Percentiles rank a stretch among this genome's conserved stretches.
Conservation (phyloP, 139 green algal genomes). For the Coelastrella sp. region DNA sequence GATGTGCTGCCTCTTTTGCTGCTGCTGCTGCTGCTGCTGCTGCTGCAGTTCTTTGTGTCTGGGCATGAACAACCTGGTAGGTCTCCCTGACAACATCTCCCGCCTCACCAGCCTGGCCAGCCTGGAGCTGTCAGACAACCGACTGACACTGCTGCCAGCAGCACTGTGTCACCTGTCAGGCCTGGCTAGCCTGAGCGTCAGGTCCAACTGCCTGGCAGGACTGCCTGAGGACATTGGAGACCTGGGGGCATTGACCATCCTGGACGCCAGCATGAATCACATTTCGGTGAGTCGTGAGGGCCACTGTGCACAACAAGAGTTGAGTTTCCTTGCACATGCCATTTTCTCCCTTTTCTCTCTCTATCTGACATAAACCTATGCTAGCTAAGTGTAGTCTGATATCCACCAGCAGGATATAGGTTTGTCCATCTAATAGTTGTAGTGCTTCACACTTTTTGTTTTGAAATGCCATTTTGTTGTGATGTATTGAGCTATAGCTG, state of each 20-base stretch:
- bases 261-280: conserved; percentile 50
- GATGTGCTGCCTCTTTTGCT: background rate
- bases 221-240: conserved; percentile 18
- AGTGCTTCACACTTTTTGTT: too few species aligned
- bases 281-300: background rate
- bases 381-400: too few species aligned
- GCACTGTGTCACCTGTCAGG: background rate
- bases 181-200: conserved; percentile 29
- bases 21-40: background rate
- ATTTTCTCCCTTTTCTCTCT: background rate
- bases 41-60: conserved; percentile 23
- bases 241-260: conserved; percentile 13
- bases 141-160: conserved; percentile 14
- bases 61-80: conserved; percentile 47
- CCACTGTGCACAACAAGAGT: background rate
- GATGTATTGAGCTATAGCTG: background rate
- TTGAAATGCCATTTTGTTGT: too few species aligned
- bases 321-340: background rate
- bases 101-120: background rate
- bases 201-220: conserved; percentile 32
- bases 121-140: conserved; percentile 49
- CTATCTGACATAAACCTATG: background rate
- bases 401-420: too few species aligned
- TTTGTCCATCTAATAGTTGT: too few species aligned
- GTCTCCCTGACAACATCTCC: conserved; percentile 4